phyloP scores from a whole-genome alignment of 768 basidiomycete genomes.

The Jaapia argillacea region DNA sequence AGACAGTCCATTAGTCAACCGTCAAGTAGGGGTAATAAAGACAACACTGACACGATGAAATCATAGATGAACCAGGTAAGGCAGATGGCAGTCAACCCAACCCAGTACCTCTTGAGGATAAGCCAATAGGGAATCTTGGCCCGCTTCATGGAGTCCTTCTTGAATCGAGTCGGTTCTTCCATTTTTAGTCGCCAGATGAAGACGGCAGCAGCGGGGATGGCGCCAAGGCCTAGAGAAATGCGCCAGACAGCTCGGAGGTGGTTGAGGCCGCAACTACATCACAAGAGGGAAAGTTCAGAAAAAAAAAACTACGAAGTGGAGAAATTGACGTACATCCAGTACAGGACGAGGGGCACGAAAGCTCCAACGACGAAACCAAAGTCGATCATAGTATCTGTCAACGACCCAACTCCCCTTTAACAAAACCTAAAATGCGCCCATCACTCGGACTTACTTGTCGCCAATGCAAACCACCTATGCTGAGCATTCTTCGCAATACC shows the following conservation, averaged over 20 bases:
- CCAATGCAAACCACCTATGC: conserved; percentile 79
- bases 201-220: conserved; percentile 72
- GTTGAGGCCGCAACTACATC: conserved; percentile 64
- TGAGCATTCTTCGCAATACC: conserved; percentile 72
- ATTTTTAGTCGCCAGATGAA: conserved; percentile 82
- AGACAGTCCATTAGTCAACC: conserved; percentile 1
- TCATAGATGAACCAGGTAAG: conserved; percentile 82
- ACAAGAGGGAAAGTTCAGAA: conserved; percentile 1
- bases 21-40: neutral
- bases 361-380: conserved; percentile 70
- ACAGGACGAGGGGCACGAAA: conserved; percentile 78
- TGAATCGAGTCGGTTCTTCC: conserved; percentile 69
- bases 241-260: conserved; percentile 88
- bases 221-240: conserved; percentile 73
- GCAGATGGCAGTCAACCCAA: conserved; percentile 62
- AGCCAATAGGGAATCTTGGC: conserved; percentile 68
- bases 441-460: conserved; percentile 57
- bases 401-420: conserved; percentile 4
- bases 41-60: conserved; percentile 54
- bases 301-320: neutral
- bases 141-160: conserved; percentile 70
- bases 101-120: conserved; percentile 73
- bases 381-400: conserved; percentile 75
- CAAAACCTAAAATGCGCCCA: neutral
- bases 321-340: conserved; percentile 65